Base-by-base conservation (phyloP, 768 basidiomycete species). In the Tulasnella sp. region DNA sequence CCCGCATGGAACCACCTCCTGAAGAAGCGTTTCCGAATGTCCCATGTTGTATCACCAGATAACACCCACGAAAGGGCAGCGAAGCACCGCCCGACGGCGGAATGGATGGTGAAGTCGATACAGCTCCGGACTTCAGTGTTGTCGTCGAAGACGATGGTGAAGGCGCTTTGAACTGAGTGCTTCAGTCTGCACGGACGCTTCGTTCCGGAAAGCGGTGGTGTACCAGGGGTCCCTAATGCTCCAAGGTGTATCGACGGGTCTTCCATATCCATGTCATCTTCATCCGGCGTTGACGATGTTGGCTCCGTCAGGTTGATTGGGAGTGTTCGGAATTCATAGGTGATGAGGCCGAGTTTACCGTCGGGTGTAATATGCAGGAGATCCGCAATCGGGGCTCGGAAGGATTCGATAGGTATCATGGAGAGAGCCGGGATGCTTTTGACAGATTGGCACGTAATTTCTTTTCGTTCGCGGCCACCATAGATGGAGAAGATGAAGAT, bases 311-410 rank as follows among this genome's bases (percentile, higher is more conserved):
- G 26, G 22, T 12, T 34, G n/a, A 73, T 39, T 11, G 36, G 29
- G n/a, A 83, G 76, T 29, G 81, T 80, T n/a, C 79, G 78, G 11
- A 82, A 75, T 0, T 89, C 90, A 75, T 91, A 89, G 0, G 89
- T 91, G 42, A 90, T 79, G 3, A 94, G 77, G 0, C 81, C 79
- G 11, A 93, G 79, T 9, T 78, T 78, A 36, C 87, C 84, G 63
- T 86, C 82, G 2, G 87, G 84, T 64, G 84, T 86, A 64, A 92
- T 79, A 17, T 90, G 79, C 5, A 96, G 79, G 11, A 94, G 81
- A 78, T 97, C 95, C 78, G 83, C 83, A 16, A 92, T 82, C 16
- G 83, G 80, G 7, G 80, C 80, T 22, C 94, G 86, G 3, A 89
- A 90, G 1, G 87, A 85, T 22, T 85, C 82, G 42, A 94, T 79